Evolutionary conservation across 179 eudicot species (phyloP).

Genomic region (Vitellaria paradoxa): DNA sequence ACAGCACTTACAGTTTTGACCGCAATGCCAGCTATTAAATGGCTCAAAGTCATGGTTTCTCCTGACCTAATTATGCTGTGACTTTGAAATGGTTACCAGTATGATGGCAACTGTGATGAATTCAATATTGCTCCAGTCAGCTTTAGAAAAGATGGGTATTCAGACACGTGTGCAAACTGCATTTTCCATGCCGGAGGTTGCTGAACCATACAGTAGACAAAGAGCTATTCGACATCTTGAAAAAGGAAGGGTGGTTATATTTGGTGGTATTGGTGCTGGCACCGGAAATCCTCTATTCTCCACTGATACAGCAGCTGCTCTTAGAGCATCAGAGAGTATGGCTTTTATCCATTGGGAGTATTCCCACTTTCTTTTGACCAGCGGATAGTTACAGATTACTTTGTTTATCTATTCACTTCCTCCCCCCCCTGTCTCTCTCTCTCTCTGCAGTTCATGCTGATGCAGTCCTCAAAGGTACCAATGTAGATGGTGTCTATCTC

Average conservation of each 20-base stretch:
- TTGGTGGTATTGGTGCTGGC: constrained; percentile 96
- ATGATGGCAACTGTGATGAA: constrained; percentile 99
- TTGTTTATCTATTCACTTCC: not conserved
- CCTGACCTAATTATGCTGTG: constrained; percentile 4
- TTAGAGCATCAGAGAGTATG: constrained; percentile 94
- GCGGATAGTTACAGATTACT: not conserved
- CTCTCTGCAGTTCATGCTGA: constrained; percentile 72
- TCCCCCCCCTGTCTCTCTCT: not conserved
- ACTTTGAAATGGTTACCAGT: constrained; percentile 40
- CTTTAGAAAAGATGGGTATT: constrained; percentile 82
- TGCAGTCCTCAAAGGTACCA: constrained; percentile 90
- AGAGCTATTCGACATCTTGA: constrained; percentile 86
- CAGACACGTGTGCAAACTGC: constrained; percentile 90
- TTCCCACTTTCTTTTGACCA: not conserved
- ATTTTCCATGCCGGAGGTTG: constrained; percentile 75
- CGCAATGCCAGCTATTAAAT: not conserved
- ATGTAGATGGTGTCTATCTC: constrained; percentile 61
- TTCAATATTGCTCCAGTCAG: constrained; percentile 84
- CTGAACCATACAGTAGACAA: constrained; percentile 87
- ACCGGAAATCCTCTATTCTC: constrained; percentile 90
- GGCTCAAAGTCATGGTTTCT: not conserved
- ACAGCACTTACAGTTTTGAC: not conserved
- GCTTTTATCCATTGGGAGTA: not conserved
- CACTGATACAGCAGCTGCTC: constrained; percentile 93
- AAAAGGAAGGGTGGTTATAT: constrained; percentile 93